Evolutionary conservation across 805 yeast species (phyloP).

Genomic region (Starmerella roubikii): DNA sequence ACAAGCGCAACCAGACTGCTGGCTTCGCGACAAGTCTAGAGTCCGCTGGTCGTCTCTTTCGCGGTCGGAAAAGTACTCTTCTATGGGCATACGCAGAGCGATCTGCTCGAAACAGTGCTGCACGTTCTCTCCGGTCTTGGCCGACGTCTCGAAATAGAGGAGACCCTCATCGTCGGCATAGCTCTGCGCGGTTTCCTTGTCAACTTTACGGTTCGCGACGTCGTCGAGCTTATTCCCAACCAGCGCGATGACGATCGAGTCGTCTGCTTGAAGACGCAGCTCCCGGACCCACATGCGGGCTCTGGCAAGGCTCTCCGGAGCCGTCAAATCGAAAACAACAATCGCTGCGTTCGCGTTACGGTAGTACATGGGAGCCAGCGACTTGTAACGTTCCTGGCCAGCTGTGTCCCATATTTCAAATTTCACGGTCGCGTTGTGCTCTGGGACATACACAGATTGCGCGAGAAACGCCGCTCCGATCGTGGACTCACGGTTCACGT

Average conservation of each 20-base stretch:
- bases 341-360: conserved; percentile 73
- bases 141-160: conserved; percentile 47
- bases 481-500: conserved; percentile 71
- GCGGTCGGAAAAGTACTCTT: conserved; percentile 23
- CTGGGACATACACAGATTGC: conserved; percentile 44
- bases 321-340: conserved; percentile 74
- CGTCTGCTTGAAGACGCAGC: conserved; percentile 68
- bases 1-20: conserved; percentile 27
- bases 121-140: conserved; percentile 58
- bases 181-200: conserved; percentile 30
- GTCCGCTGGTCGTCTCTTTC: conserved; percentile 19
- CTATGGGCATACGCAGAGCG: conserved; percentile 37
- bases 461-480: conserved; percentile 98
- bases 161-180: conserved; percentile 44
- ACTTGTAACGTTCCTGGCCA: conserved; percentile 80
- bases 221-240: conserved; percentile 82
- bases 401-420: conserved; percentile 79
- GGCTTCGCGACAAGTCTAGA: conserved; percentile 16
- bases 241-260: conserved; percentile 61
- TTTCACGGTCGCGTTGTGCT: conserved; percentile 30
- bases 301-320: conserved; percentile 50
- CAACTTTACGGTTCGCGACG: conserved; percentile 31
- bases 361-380: conserved; percentile 73
- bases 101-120: conserved; percentile 33
- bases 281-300: conserved; percentile 90